Conservation (phyloP, 2,329 filamentous ascomycete genomes). For the Trichoderma sp. region DNA sequence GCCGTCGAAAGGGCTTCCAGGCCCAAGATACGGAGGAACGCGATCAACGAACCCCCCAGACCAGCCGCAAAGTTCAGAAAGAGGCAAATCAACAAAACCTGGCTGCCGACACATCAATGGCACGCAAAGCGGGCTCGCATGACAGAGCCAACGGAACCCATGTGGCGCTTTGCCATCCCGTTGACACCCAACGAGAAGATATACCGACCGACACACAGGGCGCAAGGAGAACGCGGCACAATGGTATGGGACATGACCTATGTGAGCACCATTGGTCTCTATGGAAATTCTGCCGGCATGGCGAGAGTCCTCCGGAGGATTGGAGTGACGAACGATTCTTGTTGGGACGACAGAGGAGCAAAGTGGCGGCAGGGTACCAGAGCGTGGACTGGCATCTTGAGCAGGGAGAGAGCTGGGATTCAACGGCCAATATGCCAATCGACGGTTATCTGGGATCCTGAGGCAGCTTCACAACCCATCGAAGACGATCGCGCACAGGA, state of each 20-base stretch:
- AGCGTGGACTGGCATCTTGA: constrained; percentile 54
- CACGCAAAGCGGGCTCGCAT: constrained; percentile 91
- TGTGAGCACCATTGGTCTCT: constrained; percentile 80
- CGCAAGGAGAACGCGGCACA: constrained; percentile 72
- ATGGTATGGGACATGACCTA: constrained; percentile 95
- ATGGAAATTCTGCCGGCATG: constrained; percentile 66
- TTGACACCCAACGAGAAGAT: constrained; percentile 86
- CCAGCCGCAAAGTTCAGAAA: constrained; percentile 74
- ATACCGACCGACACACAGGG: constrained; percentile 84
- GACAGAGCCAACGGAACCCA: constrained; percentile 72
- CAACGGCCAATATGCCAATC: constrained; percentile 69
- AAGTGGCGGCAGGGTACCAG: constrained; percentile 67
- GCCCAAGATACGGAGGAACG: constrained; percentile 71
- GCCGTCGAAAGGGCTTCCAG: constrained; percentile 42
- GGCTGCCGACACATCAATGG: constrained; percentile 93
- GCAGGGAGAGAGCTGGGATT: constrained; percentile 53
- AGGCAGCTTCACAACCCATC: constrained; percentile 30
- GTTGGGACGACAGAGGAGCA: constrained; percentile 64
- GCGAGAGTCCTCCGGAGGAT: constrained; percentile 67
- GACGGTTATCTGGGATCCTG: constrained; percentile 73
- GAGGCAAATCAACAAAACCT: constrained; percentile 85
- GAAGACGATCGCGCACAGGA: constrained; percentile 30
- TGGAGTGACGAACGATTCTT: constrained; percentile 60
- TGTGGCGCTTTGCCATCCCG: constrained; percentile 91
- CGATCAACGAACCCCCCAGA: constrained; percentile 61